Evolutionary conservation across 495 filamentous ascomycete species (phyloP).

Genomic region (Darksidea phi): DNA sequence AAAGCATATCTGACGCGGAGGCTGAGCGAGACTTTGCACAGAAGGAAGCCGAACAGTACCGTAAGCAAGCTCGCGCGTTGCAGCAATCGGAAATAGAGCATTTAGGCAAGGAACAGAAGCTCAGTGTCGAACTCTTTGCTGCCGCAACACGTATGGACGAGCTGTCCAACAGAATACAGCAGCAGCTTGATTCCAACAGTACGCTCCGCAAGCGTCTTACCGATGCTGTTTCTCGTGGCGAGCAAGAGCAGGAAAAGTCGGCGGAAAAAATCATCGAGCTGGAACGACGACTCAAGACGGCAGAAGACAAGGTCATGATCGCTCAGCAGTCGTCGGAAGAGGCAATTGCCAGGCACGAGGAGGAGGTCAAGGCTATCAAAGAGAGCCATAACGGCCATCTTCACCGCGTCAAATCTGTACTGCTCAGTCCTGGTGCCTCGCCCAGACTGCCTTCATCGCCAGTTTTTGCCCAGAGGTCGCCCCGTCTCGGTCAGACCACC

Average conservation of each 20-base stretch:
- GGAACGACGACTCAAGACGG: conserved; percentile 70
- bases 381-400: conserved; percentile 78
- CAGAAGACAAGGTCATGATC: conserved; percentile 79
- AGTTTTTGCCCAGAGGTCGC: conserved; percentile 59
- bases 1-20: conserved; percentile 62
- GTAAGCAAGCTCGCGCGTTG: conserved; percentile 61
- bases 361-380: conserved; percentile 71
- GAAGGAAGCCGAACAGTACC: conserved; percentile 59
- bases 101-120: conserved; percentile 59
- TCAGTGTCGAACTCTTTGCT: conserved; percentile 64
- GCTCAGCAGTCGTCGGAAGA: conserved; percentile 89
- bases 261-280: conserved; percentile 76
- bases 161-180: conserved; percentile 70
- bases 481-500: conserved; percentile 59
- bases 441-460: conserved; percentile 62
- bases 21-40: conserved; percentile 70
- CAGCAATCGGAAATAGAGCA: conserved; percentile 61
- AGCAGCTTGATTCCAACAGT: conserved; percentile 74
- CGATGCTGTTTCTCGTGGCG: conserved; percentile 80
- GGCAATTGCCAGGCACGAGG: conserved; percentile 75
- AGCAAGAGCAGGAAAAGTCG: conserved; percentile 76
- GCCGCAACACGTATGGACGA: conserved; percentile 75
- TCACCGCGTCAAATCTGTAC: conserved; percentile 62
- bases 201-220: conserved; percentile 76
- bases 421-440: conserved; percentile 30